These are phyloP conservation scores for Tricholoma sp. DNA, from an alignment of 768 basidiomycete genomes.

Conservation along the genomic window DNA sequence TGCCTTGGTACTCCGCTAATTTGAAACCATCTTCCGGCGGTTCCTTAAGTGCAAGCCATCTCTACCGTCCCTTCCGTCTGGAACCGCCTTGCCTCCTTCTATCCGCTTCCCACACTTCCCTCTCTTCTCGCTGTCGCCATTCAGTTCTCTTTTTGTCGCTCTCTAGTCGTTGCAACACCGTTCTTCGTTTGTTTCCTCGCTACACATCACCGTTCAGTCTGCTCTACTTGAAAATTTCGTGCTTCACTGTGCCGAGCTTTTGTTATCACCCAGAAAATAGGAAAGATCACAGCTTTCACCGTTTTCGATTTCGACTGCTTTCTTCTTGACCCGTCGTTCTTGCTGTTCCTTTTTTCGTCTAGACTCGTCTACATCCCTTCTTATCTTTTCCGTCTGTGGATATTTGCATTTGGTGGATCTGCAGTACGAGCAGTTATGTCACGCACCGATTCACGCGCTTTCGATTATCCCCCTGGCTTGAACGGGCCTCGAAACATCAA, in stretches of 20 bases:
- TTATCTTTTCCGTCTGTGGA: neutral
- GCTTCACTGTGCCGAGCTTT: constrained; percentile 14
- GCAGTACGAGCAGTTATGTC: constrained; percentile 30
- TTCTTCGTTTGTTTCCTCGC: constrained; percentile 28
- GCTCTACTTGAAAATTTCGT: constrained; percentile 15
- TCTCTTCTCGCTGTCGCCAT: constrained; percentile 28
- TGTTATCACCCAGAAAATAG: constrained; percentile 10
- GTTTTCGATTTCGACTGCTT: constrained; percentile 4
- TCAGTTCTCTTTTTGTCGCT: constrained; percentile 29
- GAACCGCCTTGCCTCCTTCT: constrained; percentile 10
- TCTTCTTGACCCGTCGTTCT: neutral
- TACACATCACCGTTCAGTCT: constrained; percentile 13
- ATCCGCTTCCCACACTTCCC: constrained; percentile 7
- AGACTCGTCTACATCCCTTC: neutral
- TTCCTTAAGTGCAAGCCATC: constrained; percentile 4
- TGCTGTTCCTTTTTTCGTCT: neutral
- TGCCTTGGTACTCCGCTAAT: constrained; percentile 30
- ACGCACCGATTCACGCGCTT: constrained; percentile 36
- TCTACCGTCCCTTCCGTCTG: constrained; percentile 9
- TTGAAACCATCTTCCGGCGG: constrained; percentile 23
- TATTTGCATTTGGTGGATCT: constrained; percentile 2
- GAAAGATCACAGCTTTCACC: constrained; percentile 13
- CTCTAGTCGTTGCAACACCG: constrained; percentile 33
- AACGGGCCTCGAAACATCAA: constrained; percentile 18
- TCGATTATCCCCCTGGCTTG: constrained; percentile 31